phyloP scores from a whole-genome alignment of 2,329 filamentous ascomycete genomes.

The Pseudogymnoascus sp. region DNA sequence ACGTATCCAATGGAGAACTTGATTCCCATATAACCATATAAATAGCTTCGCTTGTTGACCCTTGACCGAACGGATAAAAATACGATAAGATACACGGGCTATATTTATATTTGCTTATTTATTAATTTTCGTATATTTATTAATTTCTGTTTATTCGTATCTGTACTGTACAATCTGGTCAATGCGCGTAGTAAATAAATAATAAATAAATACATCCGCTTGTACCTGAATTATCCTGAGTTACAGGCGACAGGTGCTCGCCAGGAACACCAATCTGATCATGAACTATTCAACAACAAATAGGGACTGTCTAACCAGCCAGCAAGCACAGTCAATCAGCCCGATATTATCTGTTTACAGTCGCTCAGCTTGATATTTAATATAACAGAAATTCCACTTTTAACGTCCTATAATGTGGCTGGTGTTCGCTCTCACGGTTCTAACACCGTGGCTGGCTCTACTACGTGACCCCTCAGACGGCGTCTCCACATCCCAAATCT shows the following conservation, averaged over 20 bases:
- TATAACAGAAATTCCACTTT: neutral
- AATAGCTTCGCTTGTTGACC: neutral
- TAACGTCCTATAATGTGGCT: neutral
- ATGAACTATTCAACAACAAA: neutral
- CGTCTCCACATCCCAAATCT: neutral
- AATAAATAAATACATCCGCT: neutral
- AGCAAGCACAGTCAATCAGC: neutral
- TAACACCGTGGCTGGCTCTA: neutral
- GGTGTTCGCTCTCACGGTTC: neutral
- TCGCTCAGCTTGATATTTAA: neutral
- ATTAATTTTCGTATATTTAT: neutral
- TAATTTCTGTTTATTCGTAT: neutral
- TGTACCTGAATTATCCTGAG: neutral
- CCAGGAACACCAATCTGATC: neutral
- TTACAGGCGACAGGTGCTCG: neutral
- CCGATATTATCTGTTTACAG: neutral
- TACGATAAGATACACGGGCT: neutral
- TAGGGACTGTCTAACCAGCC: neutral
- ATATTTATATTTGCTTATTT: neutral
- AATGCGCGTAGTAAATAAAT: neutral
- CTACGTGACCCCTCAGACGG: neutral
- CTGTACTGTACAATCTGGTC: too few relatives aligned
- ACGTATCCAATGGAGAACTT: slow-evolving; percentile 2
- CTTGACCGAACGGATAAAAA: neutral
- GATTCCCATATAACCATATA: neutral